These are phyloP conservation scores for Talaromyces sp. DNA, from an alignment of 2,329 filamentous ascomycete genomes.

Conservation along the genomic window DNA sequence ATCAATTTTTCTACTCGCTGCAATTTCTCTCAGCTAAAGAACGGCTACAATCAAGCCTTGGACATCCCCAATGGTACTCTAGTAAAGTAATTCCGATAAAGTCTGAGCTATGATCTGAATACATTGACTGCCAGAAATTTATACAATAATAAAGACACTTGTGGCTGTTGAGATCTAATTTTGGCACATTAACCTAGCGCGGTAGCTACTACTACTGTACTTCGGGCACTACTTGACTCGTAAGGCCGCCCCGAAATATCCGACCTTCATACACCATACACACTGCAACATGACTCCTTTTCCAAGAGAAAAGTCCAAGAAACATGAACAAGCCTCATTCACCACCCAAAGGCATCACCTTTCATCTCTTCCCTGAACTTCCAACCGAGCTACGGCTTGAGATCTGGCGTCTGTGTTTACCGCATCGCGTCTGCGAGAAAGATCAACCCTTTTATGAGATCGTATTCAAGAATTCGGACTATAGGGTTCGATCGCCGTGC, in stretches of 20 bases:
- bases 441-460: not conserved
- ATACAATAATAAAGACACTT: not conserved
- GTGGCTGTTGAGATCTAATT: not conserved
- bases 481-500: not conserved
- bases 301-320: not conserved
- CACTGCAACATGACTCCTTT: not conserved
- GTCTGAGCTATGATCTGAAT: not conserved
- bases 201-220: no score
- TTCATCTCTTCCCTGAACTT: conserved; percentile 1
- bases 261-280: not conserved
- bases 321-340: not conserved
- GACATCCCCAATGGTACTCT: not conserved
- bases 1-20: not conserved
- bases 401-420: conserved; percentile 2
- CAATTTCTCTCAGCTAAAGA: not conserved
- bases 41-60: not conserved
- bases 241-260: not conserved
- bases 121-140: not conserved
- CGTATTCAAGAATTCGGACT: not conserved
- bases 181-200: not conserved
- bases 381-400: not conserved
- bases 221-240: no score
- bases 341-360: not conserved
- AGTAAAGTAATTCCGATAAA: not conserved
- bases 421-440: not conserved